These are phyloP conservation scores for Lecanosticta acicola DNA, from an alignment of 2,329 filamentous ascomycete species.

Conservation along the genomic window DNA sequence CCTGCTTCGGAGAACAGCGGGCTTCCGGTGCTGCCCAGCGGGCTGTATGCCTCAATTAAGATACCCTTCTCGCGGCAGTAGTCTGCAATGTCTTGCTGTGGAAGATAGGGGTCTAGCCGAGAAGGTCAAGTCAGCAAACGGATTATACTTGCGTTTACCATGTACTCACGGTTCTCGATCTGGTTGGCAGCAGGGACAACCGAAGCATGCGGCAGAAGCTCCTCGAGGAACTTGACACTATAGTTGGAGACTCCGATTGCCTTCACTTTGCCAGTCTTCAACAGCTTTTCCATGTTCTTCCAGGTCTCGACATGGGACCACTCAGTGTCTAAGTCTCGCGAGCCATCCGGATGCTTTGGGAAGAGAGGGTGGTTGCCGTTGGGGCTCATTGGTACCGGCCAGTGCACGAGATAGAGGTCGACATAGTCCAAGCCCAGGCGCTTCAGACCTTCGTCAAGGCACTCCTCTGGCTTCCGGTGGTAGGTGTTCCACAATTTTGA, in stretches of 20 bases:
- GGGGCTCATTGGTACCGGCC: conserved; percentile 76
- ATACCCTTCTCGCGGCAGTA: conserved; percentile 64
- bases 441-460: conserved; percentile 66
- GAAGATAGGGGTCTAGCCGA: conserved; percentile 64
- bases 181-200: conserved; percentile 28
- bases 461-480: conserved; percentile 62
- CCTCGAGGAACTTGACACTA: conserved; percentile 43
- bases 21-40: conserved; percentile 45
- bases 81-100: conserved; percentile 66
- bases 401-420: conserved; percentile 78
- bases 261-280: conserved; percentile 44
- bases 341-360: conserved; percentile 67
- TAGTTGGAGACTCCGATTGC: conserved; percentile 49
- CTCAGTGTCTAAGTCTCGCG: conserved; percentile 63
- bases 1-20: conserved; percentile 45
- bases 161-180: conserved; percentile 2
- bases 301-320: conserved; percentile 72
- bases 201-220: conserved; percentile 38
- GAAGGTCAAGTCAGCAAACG: too few relatives aligned
- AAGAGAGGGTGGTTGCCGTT: conserved; percentile 66
- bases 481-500: conserved; percentile 84
- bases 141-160: too few relatives aligned
- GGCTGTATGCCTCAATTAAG: conserved; percentile 64
- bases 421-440: conserved; percentile 72
- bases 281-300: conserved; percentile 66